A percentile compares a stretch with the other conserved stretches of the same genome.
Evolutionary conservation across 495 filamentous ascomycete genomes (phyloP).

Genomic region (Neurospora cerealis): DNA sequence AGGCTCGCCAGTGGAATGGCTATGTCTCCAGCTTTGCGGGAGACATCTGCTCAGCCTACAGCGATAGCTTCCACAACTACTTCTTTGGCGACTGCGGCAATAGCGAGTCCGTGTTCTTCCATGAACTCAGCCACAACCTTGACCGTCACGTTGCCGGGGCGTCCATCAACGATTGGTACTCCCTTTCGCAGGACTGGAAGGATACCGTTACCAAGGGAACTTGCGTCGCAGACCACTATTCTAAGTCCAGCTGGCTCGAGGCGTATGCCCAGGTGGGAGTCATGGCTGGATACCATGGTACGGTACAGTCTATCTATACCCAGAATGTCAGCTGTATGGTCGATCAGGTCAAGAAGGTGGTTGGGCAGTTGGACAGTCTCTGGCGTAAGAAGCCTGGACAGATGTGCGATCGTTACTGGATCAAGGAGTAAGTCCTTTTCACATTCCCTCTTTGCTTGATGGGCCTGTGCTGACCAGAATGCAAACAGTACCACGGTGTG

Average conservation of each 20-base stretch:
- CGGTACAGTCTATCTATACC: not conserved
- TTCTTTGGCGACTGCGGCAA: not conserved
- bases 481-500: not conserved
- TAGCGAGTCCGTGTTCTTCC: not conserved
- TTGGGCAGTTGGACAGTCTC: not conserved
- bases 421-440: not conserved
- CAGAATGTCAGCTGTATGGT: not conserved
- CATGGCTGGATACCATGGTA: not conserved
- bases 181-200: not conserved
- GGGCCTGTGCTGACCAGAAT: not conserved
- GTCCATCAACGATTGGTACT: not conserved
- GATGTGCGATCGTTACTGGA: not conserved
- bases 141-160: not conserved
- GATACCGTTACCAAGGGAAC: not conserved
- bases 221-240: not conserved
- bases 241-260: not conserved
- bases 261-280: not conserved
- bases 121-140: not conserved
- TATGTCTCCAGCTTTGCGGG: not conserved
- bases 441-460: not conserved
- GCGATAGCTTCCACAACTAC: not conserved
- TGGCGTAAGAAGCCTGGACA: not conserved
- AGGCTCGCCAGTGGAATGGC: not conserved
- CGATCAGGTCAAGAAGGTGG: not conserved
- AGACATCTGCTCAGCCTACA: not conserved